phyloP scores from a whole-genome alignment of 2,329 filamentous ascomycete genomes.

The Fusarium brevicatenulatum region DNA sequence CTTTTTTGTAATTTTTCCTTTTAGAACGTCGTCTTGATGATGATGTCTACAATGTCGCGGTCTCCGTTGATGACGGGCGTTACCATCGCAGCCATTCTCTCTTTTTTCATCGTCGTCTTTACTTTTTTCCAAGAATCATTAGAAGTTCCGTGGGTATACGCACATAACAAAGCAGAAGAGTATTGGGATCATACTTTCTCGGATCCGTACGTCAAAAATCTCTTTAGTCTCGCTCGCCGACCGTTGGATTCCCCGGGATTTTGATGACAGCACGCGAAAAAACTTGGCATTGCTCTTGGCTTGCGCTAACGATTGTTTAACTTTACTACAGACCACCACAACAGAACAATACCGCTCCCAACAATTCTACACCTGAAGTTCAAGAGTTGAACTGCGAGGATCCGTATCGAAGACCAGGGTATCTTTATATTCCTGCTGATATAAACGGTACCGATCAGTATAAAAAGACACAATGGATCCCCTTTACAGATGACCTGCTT shows the following conservation, averaged over 20 bases:
- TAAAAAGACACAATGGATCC: conserved; percentile 57
- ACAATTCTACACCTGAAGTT: neutral
- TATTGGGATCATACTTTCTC: conserved; percentile 18
- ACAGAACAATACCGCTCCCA: neutral
- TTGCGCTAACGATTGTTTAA: conserved; percentile 17
- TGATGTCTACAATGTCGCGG: conserved; percentile 27
- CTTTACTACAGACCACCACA: neutral
- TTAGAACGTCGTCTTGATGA: conserved; percentile 14
- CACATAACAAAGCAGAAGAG: conserved; percentile 23
- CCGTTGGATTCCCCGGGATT: neutral
- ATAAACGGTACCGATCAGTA: conserved; percentile 65
- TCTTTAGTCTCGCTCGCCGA: neutral
- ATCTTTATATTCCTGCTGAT: conserved; percentile 60
- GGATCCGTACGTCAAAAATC: conserved; percentile 16
- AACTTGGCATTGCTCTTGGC: conserved; percentile 22
- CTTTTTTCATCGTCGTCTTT: conserved; percentile 30
- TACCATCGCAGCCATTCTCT: conserved; percentile 22
- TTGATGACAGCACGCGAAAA: neutral
- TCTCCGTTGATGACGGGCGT: conserved; percentile 18
- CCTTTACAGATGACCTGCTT: conserved; percentile 57
- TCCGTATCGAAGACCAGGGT: conserved; percentile 61
- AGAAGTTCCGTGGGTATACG: conserved; percentile 22
- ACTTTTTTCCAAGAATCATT: conserved; percentile 29
- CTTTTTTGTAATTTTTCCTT: neutral
- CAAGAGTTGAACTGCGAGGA: conserved; percentile 27